These are phyloP conservation scores for Syncephalastrum racemosum DNA, from an alignment of 371 early-diverging fungal species.

Conservation along the genomic window DNA sequence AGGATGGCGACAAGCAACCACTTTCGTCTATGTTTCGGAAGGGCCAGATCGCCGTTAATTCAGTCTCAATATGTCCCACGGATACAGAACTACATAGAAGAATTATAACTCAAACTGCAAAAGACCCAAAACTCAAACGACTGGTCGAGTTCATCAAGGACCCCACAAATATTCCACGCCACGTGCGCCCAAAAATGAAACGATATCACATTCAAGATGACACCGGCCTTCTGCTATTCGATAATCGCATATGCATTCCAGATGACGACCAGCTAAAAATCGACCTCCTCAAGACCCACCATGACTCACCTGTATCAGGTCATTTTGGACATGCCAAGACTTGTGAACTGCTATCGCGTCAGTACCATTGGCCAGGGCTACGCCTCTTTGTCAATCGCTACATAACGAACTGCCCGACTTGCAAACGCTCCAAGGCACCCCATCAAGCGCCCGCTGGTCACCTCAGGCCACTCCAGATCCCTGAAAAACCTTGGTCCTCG, in stretches of 20 bases:
- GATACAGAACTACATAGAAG: slow-evolving; percentile 1
- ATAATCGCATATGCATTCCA: slow-evolving; percentile 25
- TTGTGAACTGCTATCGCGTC: slow-evolving; percentile 24
- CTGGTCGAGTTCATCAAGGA: no score
- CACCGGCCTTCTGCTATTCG: slow-evolving; percentile 19
- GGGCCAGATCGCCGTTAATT: background rate
- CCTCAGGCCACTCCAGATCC: slow-evolving; percentile 38
- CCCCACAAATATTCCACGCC: slow-evolving; percentile 4
- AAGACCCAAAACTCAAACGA: background rate
- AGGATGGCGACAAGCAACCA: slow-evolving; percentile 14
- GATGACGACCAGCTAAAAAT: slow-evolving; percentile 15
- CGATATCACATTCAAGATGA: slow-evolving; percentile 8
- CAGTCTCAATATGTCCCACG: slow-evolving; percentile 7
- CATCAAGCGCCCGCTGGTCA: slow-evolving; percentile 27
- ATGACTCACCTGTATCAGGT: slow-evolving; percentile 44
- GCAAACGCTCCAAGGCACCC: slow-evolving; percentile 32
- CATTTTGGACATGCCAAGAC: slow-evolving; percentile 52
- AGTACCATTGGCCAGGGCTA: slow-evolving; percentile 49
- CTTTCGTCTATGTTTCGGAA: slow-evolving; percentile 5
- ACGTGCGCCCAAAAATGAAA: slow-evolving; percentile 4
- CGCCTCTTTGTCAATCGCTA: slow-evolving; percentile 30
- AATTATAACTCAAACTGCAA: slow-evolving; percentile 9
- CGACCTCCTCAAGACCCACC: slow-evolving; percentile 23
- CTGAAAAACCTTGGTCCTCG: slow-evolving; percentile 39
- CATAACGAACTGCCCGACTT: slow-evolving; percentile 41